Evolutionary conservation across 2,329 filamentous ascomycete species (phyloP).

Genomic region (Penicillium sp.): DNA sequence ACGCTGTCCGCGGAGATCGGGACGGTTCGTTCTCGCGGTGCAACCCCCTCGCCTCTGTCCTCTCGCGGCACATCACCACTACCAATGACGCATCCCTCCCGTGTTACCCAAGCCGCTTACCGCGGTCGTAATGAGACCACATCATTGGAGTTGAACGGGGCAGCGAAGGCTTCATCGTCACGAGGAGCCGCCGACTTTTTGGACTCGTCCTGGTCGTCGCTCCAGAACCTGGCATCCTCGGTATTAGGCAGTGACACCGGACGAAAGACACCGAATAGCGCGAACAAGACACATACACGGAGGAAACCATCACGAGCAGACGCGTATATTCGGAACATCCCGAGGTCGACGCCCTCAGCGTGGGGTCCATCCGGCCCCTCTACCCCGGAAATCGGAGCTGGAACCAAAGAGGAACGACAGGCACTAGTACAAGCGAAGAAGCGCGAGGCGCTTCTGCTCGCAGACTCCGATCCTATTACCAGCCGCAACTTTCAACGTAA

Average conservation of each 20-base stretch:
- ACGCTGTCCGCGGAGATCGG: slow-evolving; percentile 19
- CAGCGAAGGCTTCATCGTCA: slow-evolving; percentile 25
- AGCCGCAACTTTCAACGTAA: slow-evolving; percentile 43
- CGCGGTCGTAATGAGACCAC: slow-evolving; percentile 20
- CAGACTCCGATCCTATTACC: slow-evolving; percentile 40
- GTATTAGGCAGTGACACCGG: slow-evolving; percentile 44
- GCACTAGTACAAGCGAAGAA: slow-evolving; percentile 49
- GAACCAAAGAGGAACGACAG: slow-evolving; percentile 45
- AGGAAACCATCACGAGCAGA: slow-evolving; percentile 41
- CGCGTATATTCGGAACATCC: slow-evolving; percentile 25
- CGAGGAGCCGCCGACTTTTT: slow-evolving; percentile 37
- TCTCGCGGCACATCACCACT: slow-evolving; percentile 40
- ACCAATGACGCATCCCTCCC: slow-evolving; percentile 39
- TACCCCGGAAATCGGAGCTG: slow-evolving; percentile 34
- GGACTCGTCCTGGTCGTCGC: slow-evolving; percentile 50
- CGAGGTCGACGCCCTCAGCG: slow-evolving; percentile 26
- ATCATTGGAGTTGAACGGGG: slow-evolving; percentile 27
- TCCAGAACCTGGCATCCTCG: slow-evolving; percentile 50
- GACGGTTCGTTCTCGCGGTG: slow-evolving; percentile 37
- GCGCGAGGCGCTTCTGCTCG: slow-evolving; percentile 45
- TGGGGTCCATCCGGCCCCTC: slow-evolving; percentile 44
- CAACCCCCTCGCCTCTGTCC: slow-evolving; percentile 41
- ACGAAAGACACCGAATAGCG: slow-evolving; percentile 26
- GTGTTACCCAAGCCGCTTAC: slow-evolving; percentile 26
- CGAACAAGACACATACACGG: slow-evolving; percentile 27